Evolutionary conservation across 495 filamentous ascomycete genomes (phyloP).

Genomic region (Lentithecium fluviatile): DNA sequence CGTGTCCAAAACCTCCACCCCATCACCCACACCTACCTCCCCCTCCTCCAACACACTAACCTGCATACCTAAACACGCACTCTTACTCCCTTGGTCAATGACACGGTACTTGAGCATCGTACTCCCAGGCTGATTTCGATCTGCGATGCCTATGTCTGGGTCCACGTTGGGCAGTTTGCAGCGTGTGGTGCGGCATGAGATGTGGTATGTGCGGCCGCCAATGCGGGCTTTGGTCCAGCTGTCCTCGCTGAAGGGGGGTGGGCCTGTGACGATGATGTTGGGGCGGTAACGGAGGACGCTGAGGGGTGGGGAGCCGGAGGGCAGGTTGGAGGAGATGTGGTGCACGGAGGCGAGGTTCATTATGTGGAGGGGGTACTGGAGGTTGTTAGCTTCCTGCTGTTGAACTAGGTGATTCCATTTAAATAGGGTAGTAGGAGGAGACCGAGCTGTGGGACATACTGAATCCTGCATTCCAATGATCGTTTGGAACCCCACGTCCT

Average conservation of each 20-base stretch:
- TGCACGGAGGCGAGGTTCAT: slow-evolving; percentile 72
- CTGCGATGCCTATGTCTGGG: slow-evolving; percentile 66
- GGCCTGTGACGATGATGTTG: slow-evolving; percentile 74
- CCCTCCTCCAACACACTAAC: slow-evolving; percentile 61
- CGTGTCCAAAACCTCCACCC: slow-evolving; percentile 57
- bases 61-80: slow-evolving; percentile 82
- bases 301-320: slow-evolving; percentile 44
- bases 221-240: slow-evolving; percentile 73
- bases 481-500: slow-evolving; percentile 70
- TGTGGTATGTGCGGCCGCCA: slow-evolving; percentile 50
- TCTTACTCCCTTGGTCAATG: slow-evolving; percentile 71
- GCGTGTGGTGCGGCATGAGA: slow-evolving; percentile 69
- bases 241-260: slow-evolving; percentile 67
- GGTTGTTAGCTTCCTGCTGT: slow-evolving; percentile 16
- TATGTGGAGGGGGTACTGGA: slow-evolving; percentile 77
- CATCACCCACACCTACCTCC: slow-evolving; percentile 59
- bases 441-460: slow-evolving; percentile 45
- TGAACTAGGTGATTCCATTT: background rate
- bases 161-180: slow-evolving; percentile 86
- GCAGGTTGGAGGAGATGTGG: slow-evolving; percentile 50
- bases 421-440: background rate
- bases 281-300: slow-evolving; percentile 74
- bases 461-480: slow-evolving; percentile 81
- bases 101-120: slow-evolving; percentile 67
- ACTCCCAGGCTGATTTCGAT: slow-evolving; percentile 69